These are phyloP conservation scores for Daedaleopsis sinensis DNA, from an alignment of 768 basidiomycete genomes.

Conservation along the genomic window DNA sequence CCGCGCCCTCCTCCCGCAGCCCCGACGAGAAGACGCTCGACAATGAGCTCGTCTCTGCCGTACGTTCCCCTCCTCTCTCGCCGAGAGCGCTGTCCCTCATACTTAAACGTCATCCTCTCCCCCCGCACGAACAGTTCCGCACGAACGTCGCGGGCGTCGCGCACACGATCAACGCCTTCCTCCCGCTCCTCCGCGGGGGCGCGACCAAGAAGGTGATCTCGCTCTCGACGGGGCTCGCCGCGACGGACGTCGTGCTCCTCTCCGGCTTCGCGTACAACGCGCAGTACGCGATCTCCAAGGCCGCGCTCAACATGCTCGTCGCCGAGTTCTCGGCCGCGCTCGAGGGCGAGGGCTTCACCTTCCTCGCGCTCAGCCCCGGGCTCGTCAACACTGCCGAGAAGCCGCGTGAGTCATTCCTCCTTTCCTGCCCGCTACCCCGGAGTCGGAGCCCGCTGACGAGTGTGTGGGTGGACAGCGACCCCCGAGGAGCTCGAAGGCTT, in stretches of 20 bases:
- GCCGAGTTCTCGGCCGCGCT: slow-evolving; percentile 37
- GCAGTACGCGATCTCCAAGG: slow-evolving; percentile 41
- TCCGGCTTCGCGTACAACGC: slow-evolving; percentile 10
- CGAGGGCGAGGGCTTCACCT: slow-evolving; percentile 35
- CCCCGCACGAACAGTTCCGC: slow-evolving; percentile 34
- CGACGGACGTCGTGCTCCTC: slow-evolving; percentile 28
- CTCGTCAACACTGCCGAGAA: slow-evolving; percentile 36
- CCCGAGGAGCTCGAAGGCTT: slow-evolving; percentile 23
- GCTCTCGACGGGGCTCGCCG: slow-evolving; percentile 35
- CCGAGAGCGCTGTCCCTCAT: neutral
- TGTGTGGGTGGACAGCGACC: slow-evolving; percentile 1
- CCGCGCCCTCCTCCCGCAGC: slow-evolving; percentile 8
- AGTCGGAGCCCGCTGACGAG: neutral
- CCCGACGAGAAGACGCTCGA: slow-evolving; percentile 24
- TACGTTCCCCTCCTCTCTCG: slow-evolving; percentile 6
- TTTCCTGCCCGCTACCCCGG: too few species aligned
- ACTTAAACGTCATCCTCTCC: too few species aligned
- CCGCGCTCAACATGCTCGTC: slow-evolving; percentile 39
- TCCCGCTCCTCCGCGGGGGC: slow-evolving; percentile 40
- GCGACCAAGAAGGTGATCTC: slow-evolving; percentile 39
- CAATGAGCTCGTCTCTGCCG: slow-evolving; percentile 25
- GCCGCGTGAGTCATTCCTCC: slow-evolving; percentile 15
- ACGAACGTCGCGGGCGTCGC: slow-evolving; percentile 41
- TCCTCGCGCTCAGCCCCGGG: slow-evolving; percentile 42
- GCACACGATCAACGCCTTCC: slow-evolving; percentile 40